Percentiles rank a stretch among this genome's conserved stretches.
These are phyloP conservation scores for Boletellus dicymbophilus DNA, from an alignment of 1,284 basidiomycete genomes.

Conservation along the genomic window DNA sequence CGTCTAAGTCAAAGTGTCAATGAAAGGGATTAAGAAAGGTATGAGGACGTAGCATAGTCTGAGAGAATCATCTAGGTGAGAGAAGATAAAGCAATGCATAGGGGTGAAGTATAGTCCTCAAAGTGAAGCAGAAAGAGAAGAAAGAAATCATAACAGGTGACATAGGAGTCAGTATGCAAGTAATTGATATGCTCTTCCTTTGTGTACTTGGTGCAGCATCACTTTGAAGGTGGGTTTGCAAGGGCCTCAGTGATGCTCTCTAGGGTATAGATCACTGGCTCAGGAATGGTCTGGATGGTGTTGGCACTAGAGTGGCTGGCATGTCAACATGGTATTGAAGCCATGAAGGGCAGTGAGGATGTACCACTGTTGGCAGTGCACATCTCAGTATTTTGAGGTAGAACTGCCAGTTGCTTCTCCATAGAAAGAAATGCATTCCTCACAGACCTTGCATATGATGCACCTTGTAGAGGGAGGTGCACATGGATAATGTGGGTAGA, in stretches of 20 bases:
- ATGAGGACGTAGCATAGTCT: no score
- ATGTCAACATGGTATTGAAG: constrained; percentile 2
- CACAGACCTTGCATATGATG: constrained; percentile 64
- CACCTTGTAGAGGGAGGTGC: no score
- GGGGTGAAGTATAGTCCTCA: no score
- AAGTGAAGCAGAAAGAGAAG: no score
- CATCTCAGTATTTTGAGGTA: constrained; percentile 69
- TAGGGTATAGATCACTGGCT: constrained; percentile 43
- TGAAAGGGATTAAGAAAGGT: no score
- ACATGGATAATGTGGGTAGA: no score
- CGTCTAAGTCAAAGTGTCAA: no score
- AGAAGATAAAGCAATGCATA: no score
- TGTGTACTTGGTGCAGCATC: constrained; percentile 72
- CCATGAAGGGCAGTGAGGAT: constrained; percentile 24
- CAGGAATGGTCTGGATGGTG: constrained; percentile 32
- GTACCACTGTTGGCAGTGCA: constrained; percentile 61
- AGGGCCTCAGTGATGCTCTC: constrained; percentile 41
- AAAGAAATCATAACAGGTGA: no score
- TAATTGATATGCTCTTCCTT: constrained; percentile 79
- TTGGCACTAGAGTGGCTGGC: constrained; percentile 26
- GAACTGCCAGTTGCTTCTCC: constrained; percentile 61
- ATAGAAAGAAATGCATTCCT: constrained; percentile 59
- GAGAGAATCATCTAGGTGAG: no score
- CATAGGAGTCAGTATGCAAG: constrained; percentile 71
- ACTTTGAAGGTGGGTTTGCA: constrained; percentile 51